Evolutionary conservation across 768 basidiomycete genomes (phyloP).

Genomic region (Daedalea quercina): DNA sequence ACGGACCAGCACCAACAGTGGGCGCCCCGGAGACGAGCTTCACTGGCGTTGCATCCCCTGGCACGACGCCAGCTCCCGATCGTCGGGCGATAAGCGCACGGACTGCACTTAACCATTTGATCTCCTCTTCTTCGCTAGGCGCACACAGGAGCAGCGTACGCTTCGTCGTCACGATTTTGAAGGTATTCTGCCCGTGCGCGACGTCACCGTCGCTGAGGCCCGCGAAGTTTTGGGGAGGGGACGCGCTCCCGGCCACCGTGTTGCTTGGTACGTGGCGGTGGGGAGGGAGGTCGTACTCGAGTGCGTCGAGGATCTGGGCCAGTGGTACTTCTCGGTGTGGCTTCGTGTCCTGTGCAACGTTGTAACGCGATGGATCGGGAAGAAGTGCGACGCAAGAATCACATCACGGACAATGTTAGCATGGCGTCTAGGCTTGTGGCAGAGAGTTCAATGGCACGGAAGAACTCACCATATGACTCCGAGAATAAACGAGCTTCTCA

Average conservation of each 20-base stretch:
- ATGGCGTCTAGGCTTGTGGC: background rate
- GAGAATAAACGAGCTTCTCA: constrained; percentile 81
- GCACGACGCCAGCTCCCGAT: constrained; percentile 27
- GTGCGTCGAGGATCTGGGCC: constrained; percentile 80
- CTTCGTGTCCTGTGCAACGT: constrained; percentile 67
- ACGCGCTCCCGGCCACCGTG: constrained; percentile 24
- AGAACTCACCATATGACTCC: constrained; percentile 87
- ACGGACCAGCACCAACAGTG: background rate
- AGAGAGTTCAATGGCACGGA: constrained; percentile 1
- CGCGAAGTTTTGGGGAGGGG: constrained; percentile 28
- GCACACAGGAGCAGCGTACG: constrained; percentile 85
- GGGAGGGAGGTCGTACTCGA: constrained; percentile 73
- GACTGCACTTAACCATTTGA: constrained; percentile 95
- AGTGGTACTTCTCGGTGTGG: constrained; percentile 84
- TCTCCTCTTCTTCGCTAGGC: constrained; percentile 95
- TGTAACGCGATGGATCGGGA: constrained; percentile 1
- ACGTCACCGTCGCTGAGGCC: constrained; percentile 34
- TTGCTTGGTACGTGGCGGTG: constrained; percentile 31
- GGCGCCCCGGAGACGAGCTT: constrained; percentile 1
- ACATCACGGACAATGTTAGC: constrained; percentile 4
- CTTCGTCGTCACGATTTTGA: constrained; percentile 96
- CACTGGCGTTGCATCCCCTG: constrained; percentile 20
- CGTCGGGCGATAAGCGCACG: constrained; percentile 83
- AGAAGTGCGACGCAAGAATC: background rate
- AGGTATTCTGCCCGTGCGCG: constrained; percentile 52